These are phyloP conservation scores for Epichloe typhina DNA, from an alignment of 2,329 filamentous ascomycete genomes.

Conservation along the genomic window DNA sequence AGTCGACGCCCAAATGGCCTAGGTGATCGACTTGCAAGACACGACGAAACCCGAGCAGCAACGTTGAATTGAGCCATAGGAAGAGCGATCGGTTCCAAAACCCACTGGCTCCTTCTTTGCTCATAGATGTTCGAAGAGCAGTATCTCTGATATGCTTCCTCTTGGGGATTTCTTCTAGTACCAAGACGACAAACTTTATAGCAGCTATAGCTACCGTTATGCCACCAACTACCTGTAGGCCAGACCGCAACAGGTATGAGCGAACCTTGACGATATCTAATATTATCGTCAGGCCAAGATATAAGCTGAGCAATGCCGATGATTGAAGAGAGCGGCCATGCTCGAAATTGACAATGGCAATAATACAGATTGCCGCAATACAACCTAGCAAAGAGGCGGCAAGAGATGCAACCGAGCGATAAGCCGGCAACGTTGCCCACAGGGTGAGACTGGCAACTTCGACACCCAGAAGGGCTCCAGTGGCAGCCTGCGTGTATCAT, in stretches of 20 bases:
- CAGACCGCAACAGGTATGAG: conserved; percentile 10
- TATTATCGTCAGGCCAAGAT: conserved; percentile 25
- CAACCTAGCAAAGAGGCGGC: conserved; percentile 15
- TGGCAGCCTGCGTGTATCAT: conserved; percentile 8
- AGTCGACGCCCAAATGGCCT: conserved; percentile 1
- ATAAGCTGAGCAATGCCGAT: conserved; percentile 26
- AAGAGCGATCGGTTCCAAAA: conserved; percentile 13
- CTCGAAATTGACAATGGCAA: conserved; percentile 17
- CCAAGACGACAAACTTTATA: conserved; percentile 20
- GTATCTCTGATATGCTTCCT: neutral
- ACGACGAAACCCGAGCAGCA: conserved; percentile 18
- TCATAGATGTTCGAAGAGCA: neutral
- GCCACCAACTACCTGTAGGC: neutral
- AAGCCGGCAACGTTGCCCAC: conserved; percentile 1
- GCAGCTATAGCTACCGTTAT: conserved; percentile 18
- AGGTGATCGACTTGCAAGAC: conserved; percentile 19
- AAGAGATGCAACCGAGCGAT: conserved; percentile 14
- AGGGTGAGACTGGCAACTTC: conserved; percentile 16
- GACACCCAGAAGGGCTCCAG: conserved; percentile 13
- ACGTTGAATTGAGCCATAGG: conserved; percentile 17
- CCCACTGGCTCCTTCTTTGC: conserved; percentile 12
- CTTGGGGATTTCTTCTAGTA: conserved; percentile 21
- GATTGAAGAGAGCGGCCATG: conserved; percentile 24
- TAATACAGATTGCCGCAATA: conserved; percentile 12
- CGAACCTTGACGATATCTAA: conserved; percentile 26